Conservation (phyloP, 2,329 filamentous ascomycete species). For the Pseudocercospora fijiensis region DNA sequence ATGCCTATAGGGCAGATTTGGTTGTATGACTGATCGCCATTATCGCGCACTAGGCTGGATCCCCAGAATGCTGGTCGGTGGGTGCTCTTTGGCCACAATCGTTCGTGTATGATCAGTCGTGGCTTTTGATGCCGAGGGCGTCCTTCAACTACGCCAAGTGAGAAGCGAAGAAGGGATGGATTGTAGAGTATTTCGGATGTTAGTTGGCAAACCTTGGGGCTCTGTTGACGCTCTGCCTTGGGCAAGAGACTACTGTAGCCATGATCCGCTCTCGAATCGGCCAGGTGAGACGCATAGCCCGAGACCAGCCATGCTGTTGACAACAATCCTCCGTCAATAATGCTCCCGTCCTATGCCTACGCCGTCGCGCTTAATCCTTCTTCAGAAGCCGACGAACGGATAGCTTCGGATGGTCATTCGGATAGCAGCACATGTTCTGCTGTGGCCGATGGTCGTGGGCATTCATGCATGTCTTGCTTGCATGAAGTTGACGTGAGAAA, state of each 20-base stretch:
- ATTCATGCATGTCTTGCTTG: neutral
- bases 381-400: too few species aligned
- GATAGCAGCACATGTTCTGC: too few species aligned
- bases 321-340: neutral
- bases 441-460: too few species aligned
- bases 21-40: neutral
- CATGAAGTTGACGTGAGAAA: neutral
- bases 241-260: neutral
- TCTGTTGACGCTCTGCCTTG: neutral
- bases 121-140: neutral
- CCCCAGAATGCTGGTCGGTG: neutral
- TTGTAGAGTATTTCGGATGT: neutral
- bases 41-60: neutral
- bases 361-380: neutral
- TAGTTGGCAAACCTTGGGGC: neutral
- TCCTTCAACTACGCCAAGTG: neutral
- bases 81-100: neutral
- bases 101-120: neutral
- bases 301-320: neutral
- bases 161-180: neutral
- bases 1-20: neutral
- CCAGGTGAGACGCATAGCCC: neutral
- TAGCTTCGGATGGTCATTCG: too few species aligned
- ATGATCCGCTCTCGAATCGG: neutral
- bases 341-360: neutral